A percentile compares a stretch with the other conserved stretches of the same genome.
Conservation (phyloP, 2,329 filamentous ascomycete genomes). For the Zopfia rhizophila region DNA sequence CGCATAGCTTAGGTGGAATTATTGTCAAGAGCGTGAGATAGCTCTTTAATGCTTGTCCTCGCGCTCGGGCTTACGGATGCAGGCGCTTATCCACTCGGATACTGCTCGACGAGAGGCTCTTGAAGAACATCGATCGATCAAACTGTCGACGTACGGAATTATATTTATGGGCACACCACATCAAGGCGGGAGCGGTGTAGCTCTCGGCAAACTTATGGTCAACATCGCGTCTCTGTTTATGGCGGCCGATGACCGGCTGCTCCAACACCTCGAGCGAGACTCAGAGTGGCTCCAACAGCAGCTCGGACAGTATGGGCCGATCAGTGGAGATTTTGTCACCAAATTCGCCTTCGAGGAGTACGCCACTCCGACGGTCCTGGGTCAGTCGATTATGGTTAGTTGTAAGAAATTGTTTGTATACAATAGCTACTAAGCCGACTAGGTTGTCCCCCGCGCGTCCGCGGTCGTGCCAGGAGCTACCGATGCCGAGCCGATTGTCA, state of each 20-base stretch:
- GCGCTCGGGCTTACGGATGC: constrained; percentile 13
- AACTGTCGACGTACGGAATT: constrained; percentile 51
- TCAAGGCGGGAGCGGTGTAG: constrained; percentile 47
- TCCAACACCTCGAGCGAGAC: constrained; percentile 46
- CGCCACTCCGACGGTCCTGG: constrained; percentile 36
- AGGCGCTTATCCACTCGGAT: constrained; percentile 53
- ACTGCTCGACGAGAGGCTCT: constrained; percentile 35
- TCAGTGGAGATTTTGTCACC: constrained; percentile 48
- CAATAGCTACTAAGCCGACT: too few species aligned
- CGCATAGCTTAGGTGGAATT: constrained; percentile 47
- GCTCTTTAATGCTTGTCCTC: constrained; percentile 10
- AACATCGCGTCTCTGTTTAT: constrained; percentile 50
- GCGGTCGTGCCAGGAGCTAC: constrained; percentile 48
- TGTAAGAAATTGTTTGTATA: too few species aligned
- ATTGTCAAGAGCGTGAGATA: constrained; percentile 47
- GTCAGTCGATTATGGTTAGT: constrained; percentile 38
- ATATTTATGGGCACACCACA: constrained; percentile 55
- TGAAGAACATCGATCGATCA: constrained; percentile 43
- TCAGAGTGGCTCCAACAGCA: constrained; percentile 53
- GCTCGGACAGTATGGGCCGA: constrained; percentile 45
- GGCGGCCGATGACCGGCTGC: constrained; percentile 38
- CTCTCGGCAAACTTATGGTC: constrained; percentile 37
- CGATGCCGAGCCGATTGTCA: constrained; percentile 44
- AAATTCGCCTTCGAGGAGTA: constrained; percentile 48
- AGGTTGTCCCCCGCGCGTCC: constrained; percentile 49